Conservation (phyloP, 73 alveolate genomes). For the Paramecium caudatum region DNA sequence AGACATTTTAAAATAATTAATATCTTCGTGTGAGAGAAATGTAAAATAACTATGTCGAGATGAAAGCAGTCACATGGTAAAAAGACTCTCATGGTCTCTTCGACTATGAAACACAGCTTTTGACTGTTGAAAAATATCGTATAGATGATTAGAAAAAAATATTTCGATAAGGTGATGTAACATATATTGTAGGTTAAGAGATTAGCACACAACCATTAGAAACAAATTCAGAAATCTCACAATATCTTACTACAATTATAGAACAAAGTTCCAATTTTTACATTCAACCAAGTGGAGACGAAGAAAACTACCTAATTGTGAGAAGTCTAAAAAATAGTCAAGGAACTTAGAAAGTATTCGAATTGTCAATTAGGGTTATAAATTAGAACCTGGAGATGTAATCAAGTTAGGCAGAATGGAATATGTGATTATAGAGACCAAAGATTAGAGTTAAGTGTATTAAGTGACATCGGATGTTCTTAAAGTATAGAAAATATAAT, state of each 20-base stretch:
- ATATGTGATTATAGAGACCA: conserved; percentile 62
- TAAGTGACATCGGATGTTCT: neutral
- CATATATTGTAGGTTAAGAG: conserved; percentile 13
- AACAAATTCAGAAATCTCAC: neutral
- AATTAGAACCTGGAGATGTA: conserved; percentile 67
- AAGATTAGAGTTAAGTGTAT: neutral
- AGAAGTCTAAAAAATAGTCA: conserved; percentile 43
- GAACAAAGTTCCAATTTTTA: neutral
- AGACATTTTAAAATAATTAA: too few species aligned
- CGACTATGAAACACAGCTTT: too few species aligned
- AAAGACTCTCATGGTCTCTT: too few species aligned
- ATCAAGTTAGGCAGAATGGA: conserved; percentile 75
- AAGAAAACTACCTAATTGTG: conserved; percentile 27
- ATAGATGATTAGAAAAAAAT: too few species aligned
- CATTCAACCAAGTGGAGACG: conserved; percentile 15
- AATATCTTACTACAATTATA: conserved; percentile 42
- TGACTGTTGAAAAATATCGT: too few species aligned
- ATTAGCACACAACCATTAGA: neutral
- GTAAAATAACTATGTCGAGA: too few species aligned
- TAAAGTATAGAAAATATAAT: neutral
- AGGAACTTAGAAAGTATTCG: conserved; percentile 42
- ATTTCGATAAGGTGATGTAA: too few species aligned
- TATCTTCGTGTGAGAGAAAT: too few species aligned
- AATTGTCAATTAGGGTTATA: conserved; percentile 41
- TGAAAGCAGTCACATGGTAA: too few species aligned